phyloP scores from a whole-genome alignment of 768 basidiomycete species.

The Candolleomyces aberdarensis region DNA sequence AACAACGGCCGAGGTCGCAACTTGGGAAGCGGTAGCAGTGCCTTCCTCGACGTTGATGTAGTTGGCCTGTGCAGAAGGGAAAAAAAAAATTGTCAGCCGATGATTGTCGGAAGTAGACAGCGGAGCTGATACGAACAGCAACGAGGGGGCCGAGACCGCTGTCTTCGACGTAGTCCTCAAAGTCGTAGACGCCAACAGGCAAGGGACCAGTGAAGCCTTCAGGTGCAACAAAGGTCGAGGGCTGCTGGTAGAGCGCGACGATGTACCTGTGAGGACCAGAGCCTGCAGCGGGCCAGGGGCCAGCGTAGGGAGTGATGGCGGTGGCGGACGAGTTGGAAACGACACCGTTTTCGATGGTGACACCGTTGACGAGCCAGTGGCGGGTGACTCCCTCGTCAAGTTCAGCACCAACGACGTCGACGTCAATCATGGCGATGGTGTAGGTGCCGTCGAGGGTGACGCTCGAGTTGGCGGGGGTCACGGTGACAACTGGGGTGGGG shows the following conservation, averaged over 20 bases:
- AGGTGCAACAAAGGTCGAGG: conserved; percentile 59
- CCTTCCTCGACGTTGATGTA: conserved; percentile 78
- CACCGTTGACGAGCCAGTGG: conserved; percentile 80
- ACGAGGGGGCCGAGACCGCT: conserved; percentile 57
- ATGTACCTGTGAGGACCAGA: conserved; percentile 71
- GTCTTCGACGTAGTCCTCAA: conserved; percentile 54
- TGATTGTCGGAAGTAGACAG: neutral
- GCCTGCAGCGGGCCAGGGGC: conserved; percentile 66
- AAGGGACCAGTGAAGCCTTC: conserved; percentile 47
- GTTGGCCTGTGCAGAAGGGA: conserved; percentile 42
- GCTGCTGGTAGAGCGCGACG: conserved; percentile 63
- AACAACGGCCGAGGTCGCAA: conserved; percentile 63
- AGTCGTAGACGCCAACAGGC: conserved; percentile 53
- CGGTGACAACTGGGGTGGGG: conserved; percentile 48
- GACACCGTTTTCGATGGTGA: conserved; percentile 42
- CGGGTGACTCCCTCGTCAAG: conserved; percentile 58
- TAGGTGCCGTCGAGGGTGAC: conserved; percentile 42
- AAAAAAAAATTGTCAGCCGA: conserved; percentile 1
- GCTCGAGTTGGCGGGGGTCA: conserved; percentile 44
- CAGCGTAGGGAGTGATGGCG: conserved; percentile 63
- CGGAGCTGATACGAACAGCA: conserved; percentile 38
- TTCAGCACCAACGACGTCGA: conserved; percentile 61
- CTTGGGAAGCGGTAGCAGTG: conserved; percentile 45
- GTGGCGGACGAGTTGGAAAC: conserved; percentile 43
- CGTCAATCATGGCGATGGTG: conserved; percentile 76